Conservation (phyloP, 805 yeast species). For the Starmerella apis region DNA sequence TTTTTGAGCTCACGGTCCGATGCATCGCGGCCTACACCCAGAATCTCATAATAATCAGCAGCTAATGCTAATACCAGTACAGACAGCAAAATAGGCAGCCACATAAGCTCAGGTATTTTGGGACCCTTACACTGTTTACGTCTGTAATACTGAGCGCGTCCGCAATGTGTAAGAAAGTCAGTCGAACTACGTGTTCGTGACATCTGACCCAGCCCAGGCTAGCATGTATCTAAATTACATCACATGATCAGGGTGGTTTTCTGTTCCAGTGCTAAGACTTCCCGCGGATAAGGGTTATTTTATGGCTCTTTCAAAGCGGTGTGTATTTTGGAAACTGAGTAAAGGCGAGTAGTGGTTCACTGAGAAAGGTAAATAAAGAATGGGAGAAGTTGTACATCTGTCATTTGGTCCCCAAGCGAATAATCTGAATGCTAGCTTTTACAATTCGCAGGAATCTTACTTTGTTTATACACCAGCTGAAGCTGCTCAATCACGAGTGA, state of each 20-base stretch:
- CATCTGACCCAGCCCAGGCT: neutral
- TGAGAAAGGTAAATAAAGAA: no score
- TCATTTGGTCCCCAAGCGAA: conserved; percentile 66
- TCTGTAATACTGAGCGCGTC: neutral
- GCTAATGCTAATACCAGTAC: conserved; percentile 28
- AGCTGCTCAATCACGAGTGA: conserved; percentile 29
- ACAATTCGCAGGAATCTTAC: conserved; percentile 65
- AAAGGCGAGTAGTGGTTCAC: neutral
- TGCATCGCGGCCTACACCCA: conserved; percentile 62
- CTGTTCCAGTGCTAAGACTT: no score
- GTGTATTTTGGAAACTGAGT: neutral
- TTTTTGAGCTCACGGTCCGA: conserved; percentile 71
- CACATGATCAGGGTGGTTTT: neutral
- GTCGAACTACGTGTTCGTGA: neutral
- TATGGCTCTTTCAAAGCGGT: no score
- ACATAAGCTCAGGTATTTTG: conserved; percentile 1
- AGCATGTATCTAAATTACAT: neutral
- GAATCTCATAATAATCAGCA: conserved; percentile 41
- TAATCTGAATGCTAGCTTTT: conserved; percentile 68
- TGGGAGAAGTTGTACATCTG: conserved; percentile 67
- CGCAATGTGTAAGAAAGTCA: neutral
- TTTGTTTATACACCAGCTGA: conserved; percentile 40
- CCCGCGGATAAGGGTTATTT: no score
- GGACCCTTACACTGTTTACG: neutral
- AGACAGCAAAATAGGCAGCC: conserved; percentile 7